Base-by-base conservation (phyloP, 2,329 filamentous ascomycete species). In the Alternaria infectoria region DNA sequence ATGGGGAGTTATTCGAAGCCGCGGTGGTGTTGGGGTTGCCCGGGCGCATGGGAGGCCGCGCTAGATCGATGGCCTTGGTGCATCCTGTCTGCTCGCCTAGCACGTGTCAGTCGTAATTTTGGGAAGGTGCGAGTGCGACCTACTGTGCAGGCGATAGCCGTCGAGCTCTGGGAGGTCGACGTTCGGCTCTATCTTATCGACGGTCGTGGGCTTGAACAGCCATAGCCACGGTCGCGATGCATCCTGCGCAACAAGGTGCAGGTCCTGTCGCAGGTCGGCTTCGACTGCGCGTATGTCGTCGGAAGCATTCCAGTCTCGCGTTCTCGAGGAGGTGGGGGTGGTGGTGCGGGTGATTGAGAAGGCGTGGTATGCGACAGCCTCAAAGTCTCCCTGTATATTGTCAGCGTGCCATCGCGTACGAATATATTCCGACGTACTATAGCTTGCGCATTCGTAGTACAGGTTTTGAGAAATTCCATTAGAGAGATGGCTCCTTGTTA, bases 391-490 rank as follows among this genome's bases (percentile, higher is more conserved):
- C 77, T 79, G 62, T 13, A 23, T 17, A 13, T 15, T 13, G 69
- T 77, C 51, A 76, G 73, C 59, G 47, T 15, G 21, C 47, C 13
- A 5, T 7, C 12, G 45, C 30, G 55, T 30, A 8, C 15, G 4
- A 5, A 0, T 0, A n/a, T 1, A 1, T 21, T 15, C 11, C 28
- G 19, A 26, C 74, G 54, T 65, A 79, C 77, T 68, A 80, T 76
- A 73, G 73, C 75, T 70, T 79, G 77, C 73, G 77, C 78, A 74
- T 79, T 80, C 40, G 78, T 79, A 61, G 62, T 69, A 67, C 77
- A 79, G 40, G 73, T 74, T 63, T 73, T 78, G 72, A 77, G 73
- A 77, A 78, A 77, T 75, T 79, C 75, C 77, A 80, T 79, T 75
- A 76, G 76, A 76, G 69, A 75, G 69, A 68, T 65, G 40, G 67